Evolutionary conservation across 2,329 filamentous ascomycete genomes (phyloP).

Genomic region (Hypoxylon sp.): DNA sequence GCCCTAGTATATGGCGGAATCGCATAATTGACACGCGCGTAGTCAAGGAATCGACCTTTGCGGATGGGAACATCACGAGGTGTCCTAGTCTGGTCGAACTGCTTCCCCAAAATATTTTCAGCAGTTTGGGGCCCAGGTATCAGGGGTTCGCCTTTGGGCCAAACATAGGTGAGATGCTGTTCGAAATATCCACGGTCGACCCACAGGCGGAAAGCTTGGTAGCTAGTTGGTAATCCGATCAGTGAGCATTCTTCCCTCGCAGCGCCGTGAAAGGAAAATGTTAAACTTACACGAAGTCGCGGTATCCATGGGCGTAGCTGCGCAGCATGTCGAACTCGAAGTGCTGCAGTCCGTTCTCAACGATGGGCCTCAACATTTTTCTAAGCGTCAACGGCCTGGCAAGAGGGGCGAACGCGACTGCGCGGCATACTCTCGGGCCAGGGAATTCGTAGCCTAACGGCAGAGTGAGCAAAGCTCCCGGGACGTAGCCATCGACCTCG

Average conservation of each 20-base stretch:
- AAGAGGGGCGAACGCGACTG: background rate
- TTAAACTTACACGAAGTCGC: constrained; percentile 17
- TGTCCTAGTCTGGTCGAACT: background rate
- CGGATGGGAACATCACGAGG: background rate
- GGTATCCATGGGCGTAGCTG: background rate
- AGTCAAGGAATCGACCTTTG: constrained; percentile 3
- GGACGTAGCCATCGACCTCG: background rate
- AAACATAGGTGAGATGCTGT: background rate
- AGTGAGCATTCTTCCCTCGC: background rate
- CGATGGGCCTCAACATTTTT: background rate
- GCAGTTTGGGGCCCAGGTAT: background rate
- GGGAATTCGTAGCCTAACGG: background rate
- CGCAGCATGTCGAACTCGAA: background rate
- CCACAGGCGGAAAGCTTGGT: constrained; percentile 6
- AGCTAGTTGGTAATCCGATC: background rate
- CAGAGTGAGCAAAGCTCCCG: background rate
- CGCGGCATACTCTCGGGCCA: background rate
- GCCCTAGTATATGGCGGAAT: background rate
- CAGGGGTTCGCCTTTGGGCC: background rate
- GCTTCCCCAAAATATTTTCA: background rate
- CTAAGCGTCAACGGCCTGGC: background rate
- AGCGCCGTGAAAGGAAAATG: background rate
- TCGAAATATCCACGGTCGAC: background rate
- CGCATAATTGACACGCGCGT: background rate
- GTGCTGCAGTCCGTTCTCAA: background rate